These are phyloP conservation scores for Gonium pectorale DNA, from an alignment of 139 green algal species.

Conservation along the genomic window DNA sequence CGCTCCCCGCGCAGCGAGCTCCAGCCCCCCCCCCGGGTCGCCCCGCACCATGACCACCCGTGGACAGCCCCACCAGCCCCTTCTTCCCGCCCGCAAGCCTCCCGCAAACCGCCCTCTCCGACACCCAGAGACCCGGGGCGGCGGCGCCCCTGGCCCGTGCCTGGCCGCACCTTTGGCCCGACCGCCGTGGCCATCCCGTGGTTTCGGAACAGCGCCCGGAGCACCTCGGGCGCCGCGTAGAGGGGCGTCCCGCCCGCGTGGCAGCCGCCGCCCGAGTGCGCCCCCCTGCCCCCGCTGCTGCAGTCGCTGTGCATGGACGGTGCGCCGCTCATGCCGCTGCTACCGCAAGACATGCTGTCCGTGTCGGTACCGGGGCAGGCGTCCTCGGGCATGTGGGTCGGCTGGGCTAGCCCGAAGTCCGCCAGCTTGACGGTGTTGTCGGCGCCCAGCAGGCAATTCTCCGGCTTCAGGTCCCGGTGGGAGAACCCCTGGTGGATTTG, in stretches of 20 bases:
- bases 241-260: constrained; percentile 62
- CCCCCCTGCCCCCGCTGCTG: constrained; percentile 1
- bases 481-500: constrained; percentile 37
- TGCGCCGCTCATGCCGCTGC: background rate
- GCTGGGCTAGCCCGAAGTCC: constrained; percentile 63
- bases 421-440: constrained; percentile 43
- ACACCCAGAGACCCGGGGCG: too few species aligned
- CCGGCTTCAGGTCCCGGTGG: constrained; percentile 61
- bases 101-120: too few species aligned
- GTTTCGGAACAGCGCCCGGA: constrained; percentile 58
- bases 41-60: too few species aligned
- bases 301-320: constrained; percentile 24
- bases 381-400: constrained; percentile 15
- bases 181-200: constrained; percentile 37
- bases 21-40: too few species aligned
- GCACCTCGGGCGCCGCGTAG: constrained; percentile 68
- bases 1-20: too few species aligned
- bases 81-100: too few species aligned
- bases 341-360: background rate
- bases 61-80: too few species aligned
- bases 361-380: constrained; percentile 13
- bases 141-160: background rate
- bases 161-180: constrained; percentile 26
- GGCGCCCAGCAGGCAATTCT: constrained; percentile 60
- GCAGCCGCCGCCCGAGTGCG: background rate